Percentiles rank a stretch among this genome's conserved stretches.
phyloP scores from a whole-genome alignment of 139 green algal species.

The Chlamydomonas sp. region DNA sequence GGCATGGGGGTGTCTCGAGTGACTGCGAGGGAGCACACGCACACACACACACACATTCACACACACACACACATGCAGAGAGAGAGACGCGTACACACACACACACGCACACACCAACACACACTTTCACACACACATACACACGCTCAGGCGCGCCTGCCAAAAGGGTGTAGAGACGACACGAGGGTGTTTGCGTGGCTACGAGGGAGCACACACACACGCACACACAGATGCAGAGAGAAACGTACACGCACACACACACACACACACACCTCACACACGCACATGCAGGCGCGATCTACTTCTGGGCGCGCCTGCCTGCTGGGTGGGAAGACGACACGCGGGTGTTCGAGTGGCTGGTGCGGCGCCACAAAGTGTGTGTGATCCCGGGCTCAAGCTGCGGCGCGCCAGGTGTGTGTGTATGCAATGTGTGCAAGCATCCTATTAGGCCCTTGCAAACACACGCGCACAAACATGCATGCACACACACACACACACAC shows the following conservation, averaged over 20 bases:
- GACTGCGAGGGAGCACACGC: too few relatives aligned
- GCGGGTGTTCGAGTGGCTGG: slow-evolving; percentile 75
- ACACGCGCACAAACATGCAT: slow-evolving; percentile 2
- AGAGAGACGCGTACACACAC: too few relatives aligned
- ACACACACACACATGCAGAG: neutral
- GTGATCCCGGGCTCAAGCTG: slow-evolving; percentile 76
- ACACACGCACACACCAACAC: too few relatives aligned
- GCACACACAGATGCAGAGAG: too few relatives aligned
- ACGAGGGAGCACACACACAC: too few relatives aligned
- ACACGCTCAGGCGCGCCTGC: too few relatives aligned
- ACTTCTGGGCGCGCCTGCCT: slow-evolving; percentile 79
- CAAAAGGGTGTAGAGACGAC: too few relatives aligned
- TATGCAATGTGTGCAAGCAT: slow-evolving; percentile 2
- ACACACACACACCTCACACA: too few relatives aligned
- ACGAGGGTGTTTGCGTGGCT: too few relatives aligned
- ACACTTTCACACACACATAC: slow-evolving; percentile 6
- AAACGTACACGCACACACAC: too few relatives aligned
- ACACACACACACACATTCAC: neutral
- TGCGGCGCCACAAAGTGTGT: slow-evolving; percentile 58
- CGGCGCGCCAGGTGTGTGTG: slow-evolving; percentile 54
- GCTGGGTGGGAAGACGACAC: slow-evolving; percentile 38
- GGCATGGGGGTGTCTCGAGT: too few relatives aligned
- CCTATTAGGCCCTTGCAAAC: too few relatives aligned
- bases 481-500: neutral
- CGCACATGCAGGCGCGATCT: slow-evolving; percentile 67